phyloP scores from a whole-genome alignment of 495 filamentous ascomycete species.

The Letharia lupina region DNA sequence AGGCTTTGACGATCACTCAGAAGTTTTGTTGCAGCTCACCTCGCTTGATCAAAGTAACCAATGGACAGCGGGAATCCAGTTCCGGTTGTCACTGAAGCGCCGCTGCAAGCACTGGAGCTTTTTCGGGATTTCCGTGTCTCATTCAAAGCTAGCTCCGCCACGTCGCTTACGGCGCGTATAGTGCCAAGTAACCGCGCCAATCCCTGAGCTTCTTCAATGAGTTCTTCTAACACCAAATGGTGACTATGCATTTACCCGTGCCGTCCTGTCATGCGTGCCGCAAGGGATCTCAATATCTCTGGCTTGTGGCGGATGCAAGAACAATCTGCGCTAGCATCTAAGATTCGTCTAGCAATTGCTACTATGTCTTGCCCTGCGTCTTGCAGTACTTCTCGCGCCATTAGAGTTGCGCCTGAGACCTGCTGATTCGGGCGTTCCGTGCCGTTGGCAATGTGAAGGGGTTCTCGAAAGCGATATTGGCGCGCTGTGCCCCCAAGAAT shows the following conservation, averaged over 20 bases:
- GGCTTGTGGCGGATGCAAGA: not conserved
- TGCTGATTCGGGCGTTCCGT: not conserved
- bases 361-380: not conserved
- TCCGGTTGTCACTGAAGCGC: not conserved
- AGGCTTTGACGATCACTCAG: not conserved
- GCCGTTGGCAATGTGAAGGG: not conserved
- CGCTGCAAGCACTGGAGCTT: not conserved
- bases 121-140: not conserved
- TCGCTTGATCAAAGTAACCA: not conserved
- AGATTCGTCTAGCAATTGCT: not conserved
- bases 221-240: not conserved
- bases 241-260: not conserved
- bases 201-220: not conserved
- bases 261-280: slow-evolving; percentile 2
- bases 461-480: not conserved
- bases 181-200: slow-evolving; percentile 2
- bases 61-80: not conserved
- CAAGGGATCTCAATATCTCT: not conserved
- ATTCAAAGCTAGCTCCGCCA: not conserved
- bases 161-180: not conserved
- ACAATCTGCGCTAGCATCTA: not conserved
- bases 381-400: not conserved
- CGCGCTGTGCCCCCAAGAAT: not conserved
- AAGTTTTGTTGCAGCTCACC: not conserved
- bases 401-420: not conserved